Base-by-base conservation (phyloP, 257 asterid species). In the Rhazya stricta region DNA sequence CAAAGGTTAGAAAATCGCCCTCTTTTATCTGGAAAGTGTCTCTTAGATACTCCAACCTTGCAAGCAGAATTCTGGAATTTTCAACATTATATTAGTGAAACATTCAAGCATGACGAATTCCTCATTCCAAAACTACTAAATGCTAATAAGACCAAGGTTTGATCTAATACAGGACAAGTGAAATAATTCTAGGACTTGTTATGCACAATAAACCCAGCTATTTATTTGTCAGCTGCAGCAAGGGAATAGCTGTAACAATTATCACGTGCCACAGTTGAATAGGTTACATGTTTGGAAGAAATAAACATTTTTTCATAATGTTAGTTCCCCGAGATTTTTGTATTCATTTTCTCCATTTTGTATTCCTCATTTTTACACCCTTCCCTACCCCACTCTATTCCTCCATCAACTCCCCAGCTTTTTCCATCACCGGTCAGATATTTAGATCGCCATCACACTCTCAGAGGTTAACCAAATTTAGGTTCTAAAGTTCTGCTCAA, bases 21-120 rank as follows among this genome's bases (percentile, higher is more conserved):
- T 95, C 99, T 78, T 89, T 95, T 71, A 95, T 95, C 86, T 95
- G 99, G 84, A 95, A 95, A 25, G 98, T 95, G 81, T 95, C 99
- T 81, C 96, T 80, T 62, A 95, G 79, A 77, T 92, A 95, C 82
- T 95, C 99, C 87, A 95, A 78, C 77, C 99, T 84, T 25, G 99
- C 99, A 73, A 82, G 91, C 86, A 95, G 88, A 81, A 90, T 89
- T 87, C 99, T 95, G 96, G 83, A 86, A 82, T 71, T 74, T 61
- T 37, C 70, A 78, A 19, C 21, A 66, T 72, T 67, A 62, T 25
- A 54, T 72, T 66, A 72, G 57, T 32, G 57, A n/a, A n/a, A 65
- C 63, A 56, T 11, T 43, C 62, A 39, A 39, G 30, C 6, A 71
- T 45, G 8, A 11, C 30, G 19, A 21, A 42, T 6, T 37, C 25